These are phyloP conservation scores for Cajanus cajan DNA, from an alignment of 306 rosid genomes.

Conservation along the genomic window DNA sequence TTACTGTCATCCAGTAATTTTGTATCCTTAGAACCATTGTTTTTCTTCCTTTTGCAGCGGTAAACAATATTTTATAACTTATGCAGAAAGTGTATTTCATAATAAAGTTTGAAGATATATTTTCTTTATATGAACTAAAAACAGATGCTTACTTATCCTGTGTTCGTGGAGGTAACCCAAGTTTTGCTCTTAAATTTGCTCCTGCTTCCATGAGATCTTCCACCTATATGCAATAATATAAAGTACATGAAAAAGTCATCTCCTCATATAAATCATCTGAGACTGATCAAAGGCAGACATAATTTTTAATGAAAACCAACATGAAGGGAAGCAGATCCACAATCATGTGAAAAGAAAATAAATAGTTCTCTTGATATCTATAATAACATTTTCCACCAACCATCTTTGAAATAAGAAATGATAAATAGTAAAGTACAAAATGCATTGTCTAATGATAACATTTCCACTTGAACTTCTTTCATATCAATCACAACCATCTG, in stretches of 20 bases:
- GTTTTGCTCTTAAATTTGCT: slow-evolving; percentile 59
- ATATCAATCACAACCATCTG: slow-evolving; percentile 4
- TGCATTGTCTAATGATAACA: background rate
- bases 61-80: slow-evolving; percentile 1
- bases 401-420: slow-evolving; percentile 10
- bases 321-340: background rate
- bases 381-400: background rate
- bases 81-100: background rate
- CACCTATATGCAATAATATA: slow-evolving; percentile 46
- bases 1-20: background rate
- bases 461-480: background rate
- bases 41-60: background rate
- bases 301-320: slow-evolving; percentile 9
- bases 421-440: background rate
- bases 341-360: background rate
- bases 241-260: slow-evolving; percentile 1
- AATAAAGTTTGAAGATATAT: slow-evolving; percentile 13
- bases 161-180: slow-evolving; percentile 56
- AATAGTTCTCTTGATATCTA: background rate
- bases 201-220: slow-evolving; percentile 69
- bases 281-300: background rate
- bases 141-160: slow-evolving; percentile 44
- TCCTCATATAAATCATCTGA: background rate
- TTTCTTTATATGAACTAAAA: background rate
- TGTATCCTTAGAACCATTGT: background rate